Evolutionary conservation across 768 basidiomycete genomes (phyloP).

Genomic region (Imleria badia): DNA sequence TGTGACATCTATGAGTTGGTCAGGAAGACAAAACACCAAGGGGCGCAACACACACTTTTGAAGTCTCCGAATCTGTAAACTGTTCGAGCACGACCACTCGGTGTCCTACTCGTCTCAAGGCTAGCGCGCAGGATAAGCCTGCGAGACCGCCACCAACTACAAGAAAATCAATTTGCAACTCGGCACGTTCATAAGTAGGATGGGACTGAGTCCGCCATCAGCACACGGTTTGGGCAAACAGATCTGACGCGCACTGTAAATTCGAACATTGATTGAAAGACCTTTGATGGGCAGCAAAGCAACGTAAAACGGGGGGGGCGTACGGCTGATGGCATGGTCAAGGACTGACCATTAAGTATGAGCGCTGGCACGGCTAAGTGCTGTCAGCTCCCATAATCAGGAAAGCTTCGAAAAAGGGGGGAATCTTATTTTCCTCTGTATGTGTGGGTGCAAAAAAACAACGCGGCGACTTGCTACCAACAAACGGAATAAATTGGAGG

Average conservation of each 20-base stretch:
- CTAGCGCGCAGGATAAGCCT: conserved; percentile 56
- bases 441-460: conserved; percentile 8
- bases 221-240: background rate
- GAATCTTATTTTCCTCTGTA: conserved; percentile 5
- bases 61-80: conserved; percentile 38
- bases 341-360: conserved; percentile 11
- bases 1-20: conserved; percentile 28
- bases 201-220: conserved; percentile 13
- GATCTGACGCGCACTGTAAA: conserved; percentile 7
- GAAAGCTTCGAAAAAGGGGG: conserved; percentile 9
- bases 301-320: background rate
- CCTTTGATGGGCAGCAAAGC: background rate
- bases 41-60: conserved; percentile 28
- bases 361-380: conserved; percentile 13
- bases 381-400: conserved; percentile 21
- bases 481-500: background rate
- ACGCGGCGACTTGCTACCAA: conserved; percentile 3
- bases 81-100: conserved; percentile 58
- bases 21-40: background rate
- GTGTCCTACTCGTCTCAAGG: conserved; percentile 58
- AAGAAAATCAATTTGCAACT: conserved; percentile 37
- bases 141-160: conserved; percentile 54
- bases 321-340: background rate
- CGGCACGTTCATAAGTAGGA: conserved; percentile 12
- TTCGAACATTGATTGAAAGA: conserved; percentile 16